phyloP scores from a whole-genome alignment of 139 green algal genomes.

The Chlorella sp. region DNA sequence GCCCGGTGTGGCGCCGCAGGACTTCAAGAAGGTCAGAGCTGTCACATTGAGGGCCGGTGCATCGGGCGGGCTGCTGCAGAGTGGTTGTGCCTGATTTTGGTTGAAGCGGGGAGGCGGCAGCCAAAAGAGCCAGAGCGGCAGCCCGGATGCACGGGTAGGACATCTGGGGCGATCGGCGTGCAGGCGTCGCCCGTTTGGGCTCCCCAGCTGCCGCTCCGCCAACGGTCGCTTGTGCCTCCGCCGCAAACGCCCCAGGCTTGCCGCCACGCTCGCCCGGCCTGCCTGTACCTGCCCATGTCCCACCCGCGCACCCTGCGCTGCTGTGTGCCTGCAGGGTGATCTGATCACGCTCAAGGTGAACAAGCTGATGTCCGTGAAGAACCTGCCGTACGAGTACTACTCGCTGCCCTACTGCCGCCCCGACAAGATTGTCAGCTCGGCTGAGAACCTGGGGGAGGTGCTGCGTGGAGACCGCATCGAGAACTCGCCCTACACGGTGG shows the following conservation, averaged over 20 bases:
- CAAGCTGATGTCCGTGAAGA: slow-evolving; percentile 94
- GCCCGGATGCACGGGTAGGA: too few species aligned
- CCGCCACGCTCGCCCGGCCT: neutral
- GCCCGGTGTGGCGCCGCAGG: slow-evolving; percentile 90
- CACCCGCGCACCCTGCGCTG: neutral
- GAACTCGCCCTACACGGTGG: slow-evolving; percentile 93
- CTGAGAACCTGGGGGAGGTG: slow-evolving; percentile 98
- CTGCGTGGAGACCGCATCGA: slow-evolving; percentile 97
- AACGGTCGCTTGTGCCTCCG: too few species aligned
- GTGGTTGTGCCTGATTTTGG: too few species aligned
- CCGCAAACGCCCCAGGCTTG: too few species aligned
- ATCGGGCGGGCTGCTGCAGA: too few species aligned
- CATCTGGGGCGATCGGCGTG: neutral
- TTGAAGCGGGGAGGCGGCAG: too few species aligned
- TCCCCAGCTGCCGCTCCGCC: too few species aligned
- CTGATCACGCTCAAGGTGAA: slow-evolving; percentile 94
- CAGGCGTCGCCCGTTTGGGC: too few species aligned
- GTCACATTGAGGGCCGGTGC: too few species aligned
- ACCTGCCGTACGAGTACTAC: slow-evolving; percentile 99
- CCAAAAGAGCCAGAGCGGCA: too few species aligned
- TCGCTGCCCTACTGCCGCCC: slow-evolving; percentile 96
- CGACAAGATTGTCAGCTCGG: slow-evolving; percentile 83
- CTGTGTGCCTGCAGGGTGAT: slow-evolving; percentile 74
- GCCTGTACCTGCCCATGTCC: neutral
- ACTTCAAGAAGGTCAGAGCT: slow-evolving; percentile 75